A percentile compares a stretch with the other conserved stretches of the same genome.
phyloP scores from a whole-genome alignment of 345 rosid genomes.

The Eucalyptus melliodora region DNA sequence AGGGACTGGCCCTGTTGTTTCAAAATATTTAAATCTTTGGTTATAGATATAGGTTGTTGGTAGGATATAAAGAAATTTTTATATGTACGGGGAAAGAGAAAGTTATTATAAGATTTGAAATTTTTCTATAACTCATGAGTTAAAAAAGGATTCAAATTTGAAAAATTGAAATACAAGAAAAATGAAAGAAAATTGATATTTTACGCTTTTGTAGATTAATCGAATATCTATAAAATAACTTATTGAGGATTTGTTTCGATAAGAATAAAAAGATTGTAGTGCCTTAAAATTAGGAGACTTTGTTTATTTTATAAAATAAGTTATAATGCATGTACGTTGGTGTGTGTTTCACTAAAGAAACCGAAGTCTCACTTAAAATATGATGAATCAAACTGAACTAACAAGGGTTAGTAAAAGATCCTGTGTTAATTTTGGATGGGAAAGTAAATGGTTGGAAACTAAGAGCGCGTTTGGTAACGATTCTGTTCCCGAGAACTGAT shows the following conservation, averaged over 20 bases:
- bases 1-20: not conserved
- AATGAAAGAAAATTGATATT: not conserved
- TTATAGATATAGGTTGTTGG: not conserved
- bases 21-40: not conserved
- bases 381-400: not conserved
- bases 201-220: not conserved
- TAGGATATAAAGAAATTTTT: not conserved
- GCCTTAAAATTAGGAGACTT: not conserved
- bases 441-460: not conserved
- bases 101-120: not conserved
- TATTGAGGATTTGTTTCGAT: not conserved
- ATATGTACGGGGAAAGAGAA: not conserved
- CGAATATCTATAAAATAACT: not conserved
- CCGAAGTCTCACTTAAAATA: not conserved
- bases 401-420: not conserved
- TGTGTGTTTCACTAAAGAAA: not conserved
- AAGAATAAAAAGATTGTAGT: not conserved
- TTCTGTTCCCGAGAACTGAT: too few relatives aligned
- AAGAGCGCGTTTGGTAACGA: too few relatives aligned
- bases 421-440: not conserved
- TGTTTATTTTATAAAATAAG: not conserved
- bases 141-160: not conserved
- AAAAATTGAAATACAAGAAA: not conserved
- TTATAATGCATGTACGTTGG: not conserved
- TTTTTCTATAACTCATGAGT: not conserved